A percentile compares a stretch with the other conserved stretches of the same genome.
These are phyloP conservation scores for Quercus suber DNA, from an alignment of 306 rosid species.

Conservation along the genomic window DNA sequence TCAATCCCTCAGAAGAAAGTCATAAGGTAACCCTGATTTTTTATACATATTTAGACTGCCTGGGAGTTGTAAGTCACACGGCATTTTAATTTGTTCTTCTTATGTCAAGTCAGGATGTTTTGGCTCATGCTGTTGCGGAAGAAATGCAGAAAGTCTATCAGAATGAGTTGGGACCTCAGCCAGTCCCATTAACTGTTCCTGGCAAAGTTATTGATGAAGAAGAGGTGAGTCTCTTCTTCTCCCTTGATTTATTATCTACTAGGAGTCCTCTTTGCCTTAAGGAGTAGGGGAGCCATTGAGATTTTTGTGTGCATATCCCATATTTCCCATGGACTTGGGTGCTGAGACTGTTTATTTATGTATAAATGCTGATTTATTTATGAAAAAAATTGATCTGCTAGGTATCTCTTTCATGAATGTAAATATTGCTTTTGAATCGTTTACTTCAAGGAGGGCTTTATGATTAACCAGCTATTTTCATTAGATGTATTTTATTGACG, in stretches of 20 bases:
- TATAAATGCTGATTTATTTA: background rate
- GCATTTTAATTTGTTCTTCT: background rate
- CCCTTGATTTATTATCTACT: constrained; percentile 8
- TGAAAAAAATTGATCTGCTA: background rate
- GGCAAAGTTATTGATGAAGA: constrained; percentile 77
- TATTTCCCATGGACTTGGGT: background rate
- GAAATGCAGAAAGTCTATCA: constrained; percentile 88
- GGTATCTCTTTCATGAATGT: background rate
- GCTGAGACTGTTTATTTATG: background rate
- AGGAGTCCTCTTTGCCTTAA: background rate
- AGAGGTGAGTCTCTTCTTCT: constrained; percentile 57
- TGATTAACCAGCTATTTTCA: constrained; percentile 8
- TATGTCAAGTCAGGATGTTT: constrained; percentile 57
- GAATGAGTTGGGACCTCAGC: constrained; percentile 87
- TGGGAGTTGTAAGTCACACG: background rate
- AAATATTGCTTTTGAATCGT: background rate
- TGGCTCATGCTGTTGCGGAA: constrained; percentile 83
- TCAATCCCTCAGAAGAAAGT: constrained; percentile 73
- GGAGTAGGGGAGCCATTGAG: background rate
- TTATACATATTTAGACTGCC: background rate
- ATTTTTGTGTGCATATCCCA: background rate
- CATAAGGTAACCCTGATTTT: constrained; percentile 63
- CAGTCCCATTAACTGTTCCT: constrained; percentile 80
- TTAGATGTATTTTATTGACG: constrained; percentile 83
- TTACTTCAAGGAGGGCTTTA: background rate